phyloP scores from a whole-genome alignment of 306 rosid genomes.

The Pachyrhizus erosus region DNA sequence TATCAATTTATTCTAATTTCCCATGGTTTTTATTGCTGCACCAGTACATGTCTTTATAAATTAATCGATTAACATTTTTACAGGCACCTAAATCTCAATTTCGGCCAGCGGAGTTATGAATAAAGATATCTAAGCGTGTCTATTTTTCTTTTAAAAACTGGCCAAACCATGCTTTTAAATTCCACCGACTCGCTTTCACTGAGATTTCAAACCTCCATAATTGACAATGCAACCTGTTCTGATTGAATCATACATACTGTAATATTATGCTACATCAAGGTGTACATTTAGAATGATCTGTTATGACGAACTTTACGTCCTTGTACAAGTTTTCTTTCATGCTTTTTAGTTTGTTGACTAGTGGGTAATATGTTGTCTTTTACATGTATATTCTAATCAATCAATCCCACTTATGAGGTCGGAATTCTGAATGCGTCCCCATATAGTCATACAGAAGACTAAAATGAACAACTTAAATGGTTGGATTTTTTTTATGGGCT shows the following conservation, averaged over 20 bases:
- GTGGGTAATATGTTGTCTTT: background rate
- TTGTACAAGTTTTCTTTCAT: background rate
- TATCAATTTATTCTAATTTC: background rate
- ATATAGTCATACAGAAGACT: background rate
- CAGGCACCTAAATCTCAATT: constrained; percentile 32
- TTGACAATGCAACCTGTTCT: constrained; percentile 3
- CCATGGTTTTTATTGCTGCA: constrained; percentile 21
- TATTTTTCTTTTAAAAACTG: background rate
- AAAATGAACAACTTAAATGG: background rate
- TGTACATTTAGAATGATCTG: constrained; percentile 1
- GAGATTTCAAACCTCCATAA: constrained; percentile 25
- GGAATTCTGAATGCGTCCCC: background rate
- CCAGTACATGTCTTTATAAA: background rate
- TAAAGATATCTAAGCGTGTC: background rate
- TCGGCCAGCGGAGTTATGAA: constrained; percentile 27
- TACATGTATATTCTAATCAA: constrained; percentile 4
- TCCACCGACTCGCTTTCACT: constrained; percentile 7
- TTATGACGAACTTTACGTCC: background rate
- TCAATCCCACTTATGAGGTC: background rate
- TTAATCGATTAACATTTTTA: constrained; percentile 4
- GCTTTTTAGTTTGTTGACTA: constrained; percentile 10
- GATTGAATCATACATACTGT: constrained; percentile 19
- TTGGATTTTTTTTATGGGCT: background rate
- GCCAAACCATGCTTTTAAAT: constrained; percentile 1
- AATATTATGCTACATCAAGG: constrained; percentile 1